phyloP scores from a whole-genome alignment of 2,329 filamentous ascomycete genomes.

The Fusarium sp. region DNA sequence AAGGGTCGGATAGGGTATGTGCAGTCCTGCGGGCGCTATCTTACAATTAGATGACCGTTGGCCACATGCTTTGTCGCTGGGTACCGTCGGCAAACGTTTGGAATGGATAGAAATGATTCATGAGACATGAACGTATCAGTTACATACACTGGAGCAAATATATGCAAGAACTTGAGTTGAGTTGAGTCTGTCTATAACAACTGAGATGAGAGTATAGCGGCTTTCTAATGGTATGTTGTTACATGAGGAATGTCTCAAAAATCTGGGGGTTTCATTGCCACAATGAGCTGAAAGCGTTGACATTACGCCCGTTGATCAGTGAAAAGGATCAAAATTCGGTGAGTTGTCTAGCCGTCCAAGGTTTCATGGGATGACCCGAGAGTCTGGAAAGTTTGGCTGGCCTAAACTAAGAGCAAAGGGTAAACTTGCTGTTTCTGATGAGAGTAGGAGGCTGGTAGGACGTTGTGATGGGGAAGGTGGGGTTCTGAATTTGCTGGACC shows the following conservation, averaged over 20 bases:
- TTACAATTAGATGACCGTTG: slow-evolving; percentile 18
- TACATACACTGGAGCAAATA: neutral
- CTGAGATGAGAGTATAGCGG: neutral
- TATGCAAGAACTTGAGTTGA: neutral
- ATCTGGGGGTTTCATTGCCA: neutral
- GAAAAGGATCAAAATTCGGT: too few relatives aligned
- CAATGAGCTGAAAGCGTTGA: neutral
- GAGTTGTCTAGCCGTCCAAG: slow-evolving; percentile 1
- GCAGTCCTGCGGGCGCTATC: slow-evolving; percentile 33
- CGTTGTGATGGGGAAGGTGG: slow-evolving; percentile 15
- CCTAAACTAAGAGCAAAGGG: neutral
- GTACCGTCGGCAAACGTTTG: neutral
- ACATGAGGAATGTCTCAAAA: slow-evolving; percentile 15
- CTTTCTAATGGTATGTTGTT: neutral
- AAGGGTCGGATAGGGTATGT: slow-evolving; percentile 28
- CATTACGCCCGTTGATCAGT: slow-evolving; percentile 15
- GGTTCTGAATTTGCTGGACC: slow-evolving; percentile 8
- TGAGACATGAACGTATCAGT: neutral
- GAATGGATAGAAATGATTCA: slow-evolving; percentile 6
- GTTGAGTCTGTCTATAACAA: neutral
- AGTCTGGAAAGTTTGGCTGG: slow-evolving; percentile 29
- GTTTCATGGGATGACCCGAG: slow-evolving; percentile 35
- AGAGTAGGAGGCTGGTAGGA: neutral
- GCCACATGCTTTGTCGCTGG: slow-evolving; percentile 6
- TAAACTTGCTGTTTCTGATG: slow-evolving; percentile 9